phyloP scores from a whole-genome alignment of 2,329 filamentous ascomycete species.

The Epichloe scottii region DNA sequence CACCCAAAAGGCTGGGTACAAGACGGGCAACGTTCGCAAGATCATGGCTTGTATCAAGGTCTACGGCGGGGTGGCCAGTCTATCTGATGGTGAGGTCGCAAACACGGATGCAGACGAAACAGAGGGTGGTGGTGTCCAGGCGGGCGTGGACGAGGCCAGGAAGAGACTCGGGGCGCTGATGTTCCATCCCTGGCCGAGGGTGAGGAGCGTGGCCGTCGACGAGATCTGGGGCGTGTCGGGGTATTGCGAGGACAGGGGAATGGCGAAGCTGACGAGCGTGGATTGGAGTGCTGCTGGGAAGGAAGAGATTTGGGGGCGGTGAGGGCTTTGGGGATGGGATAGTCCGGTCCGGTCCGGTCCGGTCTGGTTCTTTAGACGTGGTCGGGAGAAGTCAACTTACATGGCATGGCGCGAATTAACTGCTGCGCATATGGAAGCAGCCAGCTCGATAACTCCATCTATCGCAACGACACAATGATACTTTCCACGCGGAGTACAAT shows the following conservation, averaged over 20 bases:
- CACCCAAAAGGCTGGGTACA: slow-evolving; percentile 70
- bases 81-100: slow-evolving; percentile 23
- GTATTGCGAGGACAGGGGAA: slow-evolving; percentile 15
- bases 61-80: slow-evolving; percentile 55
- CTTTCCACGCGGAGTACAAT: too few species aligned
- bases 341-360: background rate
- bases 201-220: slow-evolving; percentile 48
- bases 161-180: slow-evolving; percentile 63
- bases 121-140: slow-evolving; percentile 7
- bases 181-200: slow-evolving; percentile 69
- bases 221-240: slow-evolving; percentile 40
- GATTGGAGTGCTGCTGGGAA: slow-evolving; percentile 47
- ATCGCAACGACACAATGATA: too few species aligned
- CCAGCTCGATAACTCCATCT: too few species aligned
- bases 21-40: slow-evolving; percentile 70
- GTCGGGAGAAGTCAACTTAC: too few species aligned
- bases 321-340: slow-evolving; percentile 28
- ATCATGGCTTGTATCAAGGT: slow-evolving; percentile 69
- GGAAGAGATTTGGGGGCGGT: slow-evolving; percentile 29
- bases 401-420: too few species aligned
- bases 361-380: too few species aligned
- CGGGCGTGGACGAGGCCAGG: slow-evolving; percentile 38
- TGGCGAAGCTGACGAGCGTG: slow-evolving; percentile 32
- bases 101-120: background rate
- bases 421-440: too few species aligned